These are phyloP conservation scores for Extremus antarcticus DNA, from an alignment of 495 filamentous ascomycete genomes.

Conservation along the genomic window DNA sequence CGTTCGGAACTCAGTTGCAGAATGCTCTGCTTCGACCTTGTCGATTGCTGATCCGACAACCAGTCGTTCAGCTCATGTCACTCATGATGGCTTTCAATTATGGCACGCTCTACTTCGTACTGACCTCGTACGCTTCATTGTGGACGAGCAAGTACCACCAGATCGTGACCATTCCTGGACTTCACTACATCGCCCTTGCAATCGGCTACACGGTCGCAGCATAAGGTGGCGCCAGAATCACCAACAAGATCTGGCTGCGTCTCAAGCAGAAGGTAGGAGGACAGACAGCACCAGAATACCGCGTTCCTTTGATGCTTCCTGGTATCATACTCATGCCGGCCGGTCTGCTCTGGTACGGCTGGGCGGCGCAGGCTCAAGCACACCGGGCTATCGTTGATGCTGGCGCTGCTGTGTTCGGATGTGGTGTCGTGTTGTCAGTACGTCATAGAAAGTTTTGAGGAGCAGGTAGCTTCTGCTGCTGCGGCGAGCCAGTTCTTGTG, in stretches of 20 bases:
- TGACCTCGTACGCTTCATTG: conserved; percentile 56
- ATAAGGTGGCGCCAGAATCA: conserved; percentile 7
- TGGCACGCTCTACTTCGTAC: conserved; percentile 69
- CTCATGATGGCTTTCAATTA: conserved; percentile 67
- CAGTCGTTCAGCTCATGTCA: conserved; percentile 56
- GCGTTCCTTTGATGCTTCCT: conserved; percentile 19
- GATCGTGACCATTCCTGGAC: conserved; percentile 19
- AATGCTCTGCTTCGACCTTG: conserved; percentile 1
- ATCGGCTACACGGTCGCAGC: conserved; percentile 10
- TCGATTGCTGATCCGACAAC: conserved; percentile 18
- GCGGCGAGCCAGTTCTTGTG: conserved; percentile 9
- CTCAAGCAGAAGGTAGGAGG: conserved; percentile 3
- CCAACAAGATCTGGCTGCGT: conserved; percentile 3
- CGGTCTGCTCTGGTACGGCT: conserved; percentile 31
- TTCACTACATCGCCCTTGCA: conserved; percentile 28
- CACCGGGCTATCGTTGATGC: conserved; percentile 20
- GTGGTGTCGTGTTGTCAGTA: conserved; percentile 6
- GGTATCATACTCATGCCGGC: conserved; percentile 22
- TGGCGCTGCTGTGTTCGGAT: neutral
- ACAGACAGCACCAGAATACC: conserved; percentile 22
- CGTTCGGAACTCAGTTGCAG: neutral
- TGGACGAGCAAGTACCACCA: conserved; percentile 44
- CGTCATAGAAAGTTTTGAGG: conserved; percentile 6
- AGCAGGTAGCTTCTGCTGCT: conserved; percentile 8
- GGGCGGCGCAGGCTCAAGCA: conserved; percentile 23